A percentile compares a stretch with the other conserved stretches of the same genome.
These are phyloP conservation scores for Carex kokanica DNA, from an alignment of 176 grass and related monocot genomes.

Conservation along the genomic window DNA sequence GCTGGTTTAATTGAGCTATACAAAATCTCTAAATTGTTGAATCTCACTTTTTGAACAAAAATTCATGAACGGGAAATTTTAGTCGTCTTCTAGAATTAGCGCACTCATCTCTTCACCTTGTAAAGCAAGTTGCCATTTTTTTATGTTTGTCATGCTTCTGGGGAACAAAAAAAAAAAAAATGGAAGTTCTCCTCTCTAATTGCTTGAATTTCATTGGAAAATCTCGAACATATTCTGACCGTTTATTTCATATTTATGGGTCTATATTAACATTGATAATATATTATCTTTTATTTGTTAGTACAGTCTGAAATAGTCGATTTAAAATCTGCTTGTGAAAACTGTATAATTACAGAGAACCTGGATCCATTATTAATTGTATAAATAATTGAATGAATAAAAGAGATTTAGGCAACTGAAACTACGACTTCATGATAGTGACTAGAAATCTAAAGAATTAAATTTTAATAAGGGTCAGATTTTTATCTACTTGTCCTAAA, in stretches of 20 bases:
- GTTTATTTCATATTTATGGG: not conserved
- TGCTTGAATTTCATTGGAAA: not conserved
- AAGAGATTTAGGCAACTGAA: no score
- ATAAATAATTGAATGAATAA: no score
- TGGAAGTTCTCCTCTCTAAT: not conserved
- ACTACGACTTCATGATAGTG: no score
- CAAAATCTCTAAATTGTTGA: not conserved
- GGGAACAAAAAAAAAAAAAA: not conserved
- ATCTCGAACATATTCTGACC: not conserved
- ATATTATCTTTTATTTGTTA: no score
- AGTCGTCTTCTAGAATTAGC: not conserved
- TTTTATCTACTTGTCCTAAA: no score
- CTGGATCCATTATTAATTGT: no score
- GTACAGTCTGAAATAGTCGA: no score
- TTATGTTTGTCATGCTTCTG: not conserved
- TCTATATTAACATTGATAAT: no score
- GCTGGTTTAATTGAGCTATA: not conserved
- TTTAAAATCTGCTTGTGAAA: no score
- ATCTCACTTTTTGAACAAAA: not conserved
- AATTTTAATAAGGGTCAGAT: no score
- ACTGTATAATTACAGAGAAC: no score
- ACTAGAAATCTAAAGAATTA: no score
- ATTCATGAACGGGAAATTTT: not conserved
- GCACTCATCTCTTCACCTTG: not conserved
- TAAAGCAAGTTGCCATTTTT: not conserved